phyloP scores from a whole-genome alignment of 164 flowering plant genomes.

The Dillenia suffruticosa region DNA sequence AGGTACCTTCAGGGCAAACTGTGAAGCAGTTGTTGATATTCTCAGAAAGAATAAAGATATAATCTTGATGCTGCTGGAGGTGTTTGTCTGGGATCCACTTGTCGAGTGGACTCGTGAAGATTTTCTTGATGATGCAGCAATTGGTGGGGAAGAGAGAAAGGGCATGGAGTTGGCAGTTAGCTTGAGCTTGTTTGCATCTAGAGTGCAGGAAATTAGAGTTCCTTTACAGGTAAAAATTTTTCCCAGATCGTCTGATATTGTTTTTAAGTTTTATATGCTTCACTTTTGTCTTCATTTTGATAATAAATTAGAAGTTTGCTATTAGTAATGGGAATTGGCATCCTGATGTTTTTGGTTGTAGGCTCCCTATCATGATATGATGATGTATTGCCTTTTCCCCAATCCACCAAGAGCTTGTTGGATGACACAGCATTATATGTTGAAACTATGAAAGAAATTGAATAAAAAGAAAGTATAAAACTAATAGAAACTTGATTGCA shows the following conservation, averaged over 20 bases:
- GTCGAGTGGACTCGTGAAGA: slow-evolving; percentile 99
- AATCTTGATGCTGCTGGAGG: slow-evolving; percentile 84
- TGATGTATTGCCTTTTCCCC: too few relatives aligned
- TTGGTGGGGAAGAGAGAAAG: slow-evolving; percentile 97
- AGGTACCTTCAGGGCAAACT: slow-evolving; percentile 82
- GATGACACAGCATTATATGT: too few relatives aligned
- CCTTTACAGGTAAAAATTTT: slow-evolving; percentile 71
- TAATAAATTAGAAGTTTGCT: too few relatives aligned
- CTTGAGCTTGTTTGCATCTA: slow-evolving; percentile 96
- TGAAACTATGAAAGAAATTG: too few relatives aligned
- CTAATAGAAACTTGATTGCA: too few relatives aligned
- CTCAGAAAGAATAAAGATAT: slow-evolving; percentile 86
- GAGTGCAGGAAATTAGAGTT: slow-evolving; percentile 97
- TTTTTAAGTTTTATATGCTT: neutral
- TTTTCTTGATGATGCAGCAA: slow-evolving; percentile 94
- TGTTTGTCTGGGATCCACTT: slow-evolving; percentile 97
- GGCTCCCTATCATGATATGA: too few relatives aligned
- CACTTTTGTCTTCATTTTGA: neutral
- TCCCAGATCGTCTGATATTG: too few relatives aligned
- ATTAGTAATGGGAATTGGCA: too few relatives aligned
- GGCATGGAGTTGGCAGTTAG: slow-evolving; percentile 99
- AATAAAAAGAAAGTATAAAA: too few relatives aligned
- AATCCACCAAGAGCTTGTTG: too few relatives aligned
- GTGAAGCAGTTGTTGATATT: slow-evolving; percentile 86
- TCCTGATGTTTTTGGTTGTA: too few relatives aligned